Evolutionary conservation across 441 rosid genomes (phyloP).

Genomic region (Aleurites moluccanus): DNA sequence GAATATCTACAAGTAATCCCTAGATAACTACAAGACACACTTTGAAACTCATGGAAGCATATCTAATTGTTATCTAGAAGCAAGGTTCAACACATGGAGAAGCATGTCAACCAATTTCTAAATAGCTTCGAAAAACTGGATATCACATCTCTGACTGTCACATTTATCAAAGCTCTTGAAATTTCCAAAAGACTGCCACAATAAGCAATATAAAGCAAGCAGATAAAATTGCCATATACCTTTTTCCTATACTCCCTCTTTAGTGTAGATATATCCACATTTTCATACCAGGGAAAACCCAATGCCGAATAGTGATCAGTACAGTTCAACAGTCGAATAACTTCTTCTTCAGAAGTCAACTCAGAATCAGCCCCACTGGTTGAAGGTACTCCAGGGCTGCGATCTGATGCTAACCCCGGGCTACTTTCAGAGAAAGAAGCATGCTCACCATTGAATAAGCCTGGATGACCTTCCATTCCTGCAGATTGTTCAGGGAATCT

Average conservation of each 20-base stretch:
- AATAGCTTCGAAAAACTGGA: not conserved
- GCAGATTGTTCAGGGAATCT: conserved; percentile 44
- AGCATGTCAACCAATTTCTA: conserved; percentile 2
- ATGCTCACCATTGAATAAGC: conserved; percentile 45
- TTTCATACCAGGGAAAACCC: conserved; percentile 65
- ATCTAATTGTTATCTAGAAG: conserved; percentile 11
- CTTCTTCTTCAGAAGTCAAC: conserved; percentile 89
- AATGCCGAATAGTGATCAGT: conserved; percentile 80
- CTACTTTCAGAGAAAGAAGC: conserved; percentile 57
- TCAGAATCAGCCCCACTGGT: conserved; percentile 86
- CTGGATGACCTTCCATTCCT: conserved; percentile 50
- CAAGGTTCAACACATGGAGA: not conserved
- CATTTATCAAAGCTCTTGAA: not conserved
- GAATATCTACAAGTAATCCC: conserved; percentile 11
- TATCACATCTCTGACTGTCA: conserved; percentile 3
- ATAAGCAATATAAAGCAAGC: conserved; percentile 8
- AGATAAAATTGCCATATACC: conserved; percentile 44
- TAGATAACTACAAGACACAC: not conserved
- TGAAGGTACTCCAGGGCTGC: conserved; percentile 76
- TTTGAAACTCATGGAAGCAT: not conserved
- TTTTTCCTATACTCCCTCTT: conserved; percentile 93
- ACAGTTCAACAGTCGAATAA: conserved; percentile 74
- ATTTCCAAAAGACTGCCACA: conserved; percentile 11
- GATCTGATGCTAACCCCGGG: conserved; percentile 65
- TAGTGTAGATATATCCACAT: conserved; percentile 65